Base-by-base conservation (phyloP, 2,329 filamentous ascomycete species). In the Exophiala lecanii-corni region DNA sequence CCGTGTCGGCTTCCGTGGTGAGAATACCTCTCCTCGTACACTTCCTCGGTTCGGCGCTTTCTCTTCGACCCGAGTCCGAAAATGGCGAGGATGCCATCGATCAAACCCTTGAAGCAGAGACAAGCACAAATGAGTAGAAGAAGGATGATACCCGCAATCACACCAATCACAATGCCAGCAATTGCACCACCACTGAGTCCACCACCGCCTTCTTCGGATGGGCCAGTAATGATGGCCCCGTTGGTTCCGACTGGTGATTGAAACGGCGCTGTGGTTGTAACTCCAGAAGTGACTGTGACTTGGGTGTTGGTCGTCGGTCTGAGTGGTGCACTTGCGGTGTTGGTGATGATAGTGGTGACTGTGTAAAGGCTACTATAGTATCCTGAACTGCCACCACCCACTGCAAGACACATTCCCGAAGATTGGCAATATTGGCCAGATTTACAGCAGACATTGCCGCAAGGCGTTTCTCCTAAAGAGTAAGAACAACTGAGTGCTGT, bases 101-200 rank as follows among this genome's bases (percentile, higher is more conserved):
- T 41, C 19, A 62, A 54, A 9, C 66, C 63, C 32, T 62, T 67
- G 47, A 66, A 64, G 46, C 69, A 72, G 47, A 64, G 55, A 51
- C 65, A 71, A 39, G 61, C 58, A 51, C 67, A 70, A 17, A 73
- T 49, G 16, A 73, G 58, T 17, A 72, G 52, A 26, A 73, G 54
- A 9, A 72, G 52, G 36, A 71, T 57, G 9, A 70, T 62, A 37
- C 68, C 71, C 1, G 62, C 62, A 41, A 73, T 63, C 13, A 66
- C 64, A 30, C 71, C 71, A 40, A 74, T 70, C 42, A 74, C 71
- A 37, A 74, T 74, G 28, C 71, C 71, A 15, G 71, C 71, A 44
- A 74, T 74, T 1, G 70, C 70, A 16, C 71, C 71, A 13, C 68
- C 70, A 44, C 68, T 72, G 16, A 74, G 58, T 16, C 69, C 67